Evolutionary conservation across 805 yeast species (phyloP), one percentile per base, ranked within the genome.

Genomic region (Pichia pseudocactophila): DNA sequence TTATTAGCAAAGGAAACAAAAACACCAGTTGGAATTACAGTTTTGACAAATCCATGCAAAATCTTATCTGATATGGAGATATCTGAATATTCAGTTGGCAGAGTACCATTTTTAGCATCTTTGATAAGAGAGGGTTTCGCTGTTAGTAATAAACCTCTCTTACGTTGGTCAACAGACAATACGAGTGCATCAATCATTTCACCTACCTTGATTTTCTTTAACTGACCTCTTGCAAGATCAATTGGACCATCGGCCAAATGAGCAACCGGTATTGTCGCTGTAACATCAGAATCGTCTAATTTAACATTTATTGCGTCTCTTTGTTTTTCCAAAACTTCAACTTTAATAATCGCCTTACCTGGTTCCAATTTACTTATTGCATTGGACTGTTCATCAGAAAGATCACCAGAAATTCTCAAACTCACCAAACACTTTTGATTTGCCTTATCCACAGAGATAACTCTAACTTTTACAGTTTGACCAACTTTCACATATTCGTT

Each of bases 1-100:
- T 73, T 75, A 49, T 83, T 82, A 43, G 80, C 86, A 62, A 90
- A 90, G 0, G 81, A 74, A 44, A 90, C 82, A 58, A 90, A 90
- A 11, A 87, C 68, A 50, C 97, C 97, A 57, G 72, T 71, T 36
- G 71, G 72, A n/a, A 94, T 84, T 16, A 82, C 76, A 16, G 88
- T 80, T 50, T 78, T 82, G 32, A 90, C 76, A 58, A 70, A 89
- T 34, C 97, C 98, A 44, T 74, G 71, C 40, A 85, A 61, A 25
- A 66, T 54, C 19, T 65, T 64, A 35, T 65, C 64, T 9, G 76
- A 72, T 12, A 69, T 63, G 31, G 63, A 54, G 37, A 88, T 67
- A 33, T 84, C 94, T 15, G 69, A 67, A 54, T 77, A 82, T 5
- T 62, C 51, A 4, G 68, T 50, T 31, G 96, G 96, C 12, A 89